A percentile compares a stretch with the other conserved stretches of the same genome.
Evolutionary conservation across 805 yeast species (phyloP).

Genomic region (Nakazawaea laoshanensis): DNA sequence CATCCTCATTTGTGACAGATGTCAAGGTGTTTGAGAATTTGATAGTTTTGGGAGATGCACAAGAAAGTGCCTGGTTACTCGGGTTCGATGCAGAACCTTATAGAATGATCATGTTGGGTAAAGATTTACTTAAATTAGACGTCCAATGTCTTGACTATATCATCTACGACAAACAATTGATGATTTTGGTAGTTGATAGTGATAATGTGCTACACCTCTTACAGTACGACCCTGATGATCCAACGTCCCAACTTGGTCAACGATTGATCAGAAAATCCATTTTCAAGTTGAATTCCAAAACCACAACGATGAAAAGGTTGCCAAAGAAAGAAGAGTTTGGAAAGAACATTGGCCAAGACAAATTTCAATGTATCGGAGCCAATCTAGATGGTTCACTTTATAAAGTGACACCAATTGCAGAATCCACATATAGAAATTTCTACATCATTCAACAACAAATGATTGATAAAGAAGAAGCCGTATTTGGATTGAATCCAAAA

Average conservation of each 20-base stretch:
- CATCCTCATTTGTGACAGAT: conserved; percentile 72
- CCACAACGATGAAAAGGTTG: conserved; percentile 39
- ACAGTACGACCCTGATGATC: conserved; percentile 90
- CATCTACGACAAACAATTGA: conserved; percentile 60
- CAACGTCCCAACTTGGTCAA: conserved; percentile 74
- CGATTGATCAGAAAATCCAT: conserved; percentile 61
- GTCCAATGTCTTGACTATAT: conserved; percentile 72
- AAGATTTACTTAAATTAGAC: conserved; percentile 57
- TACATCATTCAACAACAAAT: conserved; percentile 84
- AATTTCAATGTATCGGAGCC: conserved; percentile 61
- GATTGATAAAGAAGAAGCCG: conserved; percentile 64
- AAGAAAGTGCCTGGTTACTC: conserved; percentile 67
- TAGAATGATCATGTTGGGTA: conserved; percentile 70
- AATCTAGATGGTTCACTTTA: conserved; percentile 75
- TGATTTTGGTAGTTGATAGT: conserved; percentile 60
- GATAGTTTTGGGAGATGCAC: conserved; percentile 72
- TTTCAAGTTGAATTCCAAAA: conserved; percentile 56
- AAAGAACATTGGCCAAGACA: conserved; percentile 19
- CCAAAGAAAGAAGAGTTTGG: conserved; percentile 18
- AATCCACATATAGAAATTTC: conserved; percentile 68
- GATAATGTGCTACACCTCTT: conserved; percentile 59
- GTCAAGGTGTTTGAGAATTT: conserved; percentile 79
- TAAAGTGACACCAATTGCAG: conserved; percentile 66
- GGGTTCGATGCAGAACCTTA: conserved; percentile 97
- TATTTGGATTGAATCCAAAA: conserved; percentile 76